A percentile compares a stretch with the other conserved stretches of the same genome.
These are phyloP conservation scores for Flaveria bidentis DNA, from an alignment of 129 eudicot genomes.

Conservation along the genomic window DNA sequence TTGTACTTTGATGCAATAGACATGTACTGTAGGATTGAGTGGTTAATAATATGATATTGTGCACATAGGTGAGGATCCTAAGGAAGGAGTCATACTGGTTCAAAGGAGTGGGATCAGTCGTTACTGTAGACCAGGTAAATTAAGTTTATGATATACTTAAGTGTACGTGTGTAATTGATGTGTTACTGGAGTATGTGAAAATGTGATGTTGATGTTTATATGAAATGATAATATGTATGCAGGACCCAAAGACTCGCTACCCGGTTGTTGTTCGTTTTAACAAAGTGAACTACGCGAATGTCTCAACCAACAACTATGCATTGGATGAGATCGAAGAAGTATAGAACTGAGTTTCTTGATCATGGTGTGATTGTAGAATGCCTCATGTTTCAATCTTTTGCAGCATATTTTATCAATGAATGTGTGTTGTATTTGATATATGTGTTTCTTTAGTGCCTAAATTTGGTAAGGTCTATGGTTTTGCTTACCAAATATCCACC, in stretches of 20 bases:
- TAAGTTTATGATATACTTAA: neutral
- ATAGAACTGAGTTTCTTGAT: conserved; percentile 31
- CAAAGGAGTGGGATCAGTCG: conserved; percentile 95
- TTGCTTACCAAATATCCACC: neutral
- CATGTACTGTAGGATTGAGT: neutral
- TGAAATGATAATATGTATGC: conserved; percentile 22
- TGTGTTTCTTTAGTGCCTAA: conserved; percentile 26
- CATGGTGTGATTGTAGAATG: conserved; percentile 37
- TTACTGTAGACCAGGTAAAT: conserved; percentile 88
- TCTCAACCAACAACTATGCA: conserved; percentile 98
- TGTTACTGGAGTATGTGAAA: neutral
- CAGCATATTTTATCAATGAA: conserved; percentile 41
- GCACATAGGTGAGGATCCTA: conserved; percentile 74
- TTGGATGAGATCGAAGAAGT: conserved; percentile 89
- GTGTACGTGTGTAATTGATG: neutral
- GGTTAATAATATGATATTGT: conserved; percentile 18
- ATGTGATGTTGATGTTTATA: neutral
- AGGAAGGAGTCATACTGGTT: conserved; percentile 99
- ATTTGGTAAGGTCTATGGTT: neutral
- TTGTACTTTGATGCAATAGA: conserved; percentile 18
- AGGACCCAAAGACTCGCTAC: conserved; percentile 96
- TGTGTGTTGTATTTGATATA: conserved; percentile 39
- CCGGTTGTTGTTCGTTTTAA: conserved; percentile 97
- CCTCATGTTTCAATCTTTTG: conserved; percentile 27
- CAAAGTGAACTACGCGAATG: conserved; percentile 92